Conservation (phyloP, 75 land plant species). For the Pinus tabuliformis region DNA sequence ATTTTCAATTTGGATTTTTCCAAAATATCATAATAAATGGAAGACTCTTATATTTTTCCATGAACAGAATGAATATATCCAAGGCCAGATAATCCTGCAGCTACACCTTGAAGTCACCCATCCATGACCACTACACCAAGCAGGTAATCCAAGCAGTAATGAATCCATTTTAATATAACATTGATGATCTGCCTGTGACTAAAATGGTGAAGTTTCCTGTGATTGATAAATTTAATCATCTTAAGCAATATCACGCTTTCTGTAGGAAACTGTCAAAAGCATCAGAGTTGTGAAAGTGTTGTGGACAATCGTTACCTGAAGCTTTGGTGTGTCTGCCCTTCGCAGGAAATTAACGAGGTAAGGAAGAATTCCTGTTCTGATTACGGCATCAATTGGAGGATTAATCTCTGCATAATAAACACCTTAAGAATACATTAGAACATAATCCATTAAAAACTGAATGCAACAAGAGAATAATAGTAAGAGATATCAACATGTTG, state of each 20-base stretch:
- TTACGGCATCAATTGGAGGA: constrained; percentile 50
- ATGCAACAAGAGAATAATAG: not conserved
- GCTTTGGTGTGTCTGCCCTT: constrained; percentile 31
- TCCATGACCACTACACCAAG: not conserved
- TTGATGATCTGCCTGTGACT: not conserved
- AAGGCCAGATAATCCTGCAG: not conserved
- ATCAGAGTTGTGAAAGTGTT: not conserved
- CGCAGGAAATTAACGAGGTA: constrained; percentile 36
- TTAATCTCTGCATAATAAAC: constrained; percentile 19
- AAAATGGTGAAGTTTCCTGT: not conserved
- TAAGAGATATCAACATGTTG: not conserved
- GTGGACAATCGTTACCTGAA: constrained; percentile 29
- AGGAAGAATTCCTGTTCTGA: constrained; percentile 39
- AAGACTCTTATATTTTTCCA: not conserved
- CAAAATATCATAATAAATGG: no score
- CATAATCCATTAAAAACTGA: not conserved
- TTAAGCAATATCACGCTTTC: not conserved
- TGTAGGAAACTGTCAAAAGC: not conserved
- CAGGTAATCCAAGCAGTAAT: not conserved
- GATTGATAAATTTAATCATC: not conserved
- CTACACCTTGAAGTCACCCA: not conserved
- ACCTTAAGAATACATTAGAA: not conserved
- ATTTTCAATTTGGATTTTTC: no score
- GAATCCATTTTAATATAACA: not conserved
- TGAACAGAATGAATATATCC: not conserved